A percentile compares a stretch with the other conserved stretches of the same genome.
phyloP scores from a whole-genome alignment of 345 rosid species.

The Citrus maxima region DNA sequence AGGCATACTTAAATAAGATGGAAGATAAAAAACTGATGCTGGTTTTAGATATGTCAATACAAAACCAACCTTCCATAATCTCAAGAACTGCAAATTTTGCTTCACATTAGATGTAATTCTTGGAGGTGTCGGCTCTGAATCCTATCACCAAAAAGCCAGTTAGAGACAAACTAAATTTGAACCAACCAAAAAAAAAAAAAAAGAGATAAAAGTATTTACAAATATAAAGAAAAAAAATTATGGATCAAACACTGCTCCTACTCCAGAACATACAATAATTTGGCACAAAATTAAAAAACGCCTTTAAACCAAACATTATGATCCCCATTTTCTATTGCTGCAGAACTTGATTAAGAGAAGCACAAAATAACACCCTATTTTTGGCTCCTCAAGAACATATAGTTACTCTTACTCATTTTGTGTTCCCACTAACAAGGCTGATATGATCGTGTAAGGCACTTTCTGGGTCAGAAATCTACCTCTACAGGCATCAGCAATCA shows the following conservation, averaged over 20 bases:
- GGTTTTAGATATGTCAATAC: neutral
- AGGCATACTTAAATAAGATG: slow-evolving; percentile 7
- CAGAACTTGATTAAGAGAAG: neutral
- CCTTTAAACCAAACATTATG: neutral
- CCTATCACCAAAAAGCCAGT: slow-evolving; percentile 36
- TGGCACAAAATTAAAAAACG: neutral
- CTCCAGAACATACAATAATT: neutral
- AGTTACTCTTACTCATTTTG: neutral
- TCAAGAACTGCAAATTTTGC: slow-evolving; percentile 79
- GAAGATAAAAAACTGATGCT: neutral
- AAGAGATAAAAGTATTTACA: neutral
- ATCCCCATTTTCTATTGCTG: neutral
- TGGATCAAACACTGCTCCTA: neutral
- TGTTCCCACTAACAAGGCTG: neutral
- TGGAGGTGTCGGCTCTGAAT: slow-evolving; percentile 55
- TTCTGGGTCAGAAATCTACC: neutral
- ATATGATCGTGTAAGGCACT: neutral
- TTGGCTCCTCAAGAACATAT: neutral
- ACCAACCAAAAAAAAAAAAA: neutral
- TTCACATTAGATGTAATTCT: slow-evolving; percentile 91
- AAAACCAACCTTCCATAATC: slow-evolving; percentile 66
- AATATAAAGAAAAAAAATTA: neutral
- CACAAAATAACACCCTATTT: neutral
- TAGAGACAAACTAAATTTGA: neutral
- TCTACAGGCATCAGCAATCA: neutral